Percentiles rank a stretch among this genome's conserved stretches.
These are phyloP conservation scores for Cladosporium phlei DNA, from an alignment of 2,329 filamentous ascomycete species.

Conservation along the genomic window DNA sequence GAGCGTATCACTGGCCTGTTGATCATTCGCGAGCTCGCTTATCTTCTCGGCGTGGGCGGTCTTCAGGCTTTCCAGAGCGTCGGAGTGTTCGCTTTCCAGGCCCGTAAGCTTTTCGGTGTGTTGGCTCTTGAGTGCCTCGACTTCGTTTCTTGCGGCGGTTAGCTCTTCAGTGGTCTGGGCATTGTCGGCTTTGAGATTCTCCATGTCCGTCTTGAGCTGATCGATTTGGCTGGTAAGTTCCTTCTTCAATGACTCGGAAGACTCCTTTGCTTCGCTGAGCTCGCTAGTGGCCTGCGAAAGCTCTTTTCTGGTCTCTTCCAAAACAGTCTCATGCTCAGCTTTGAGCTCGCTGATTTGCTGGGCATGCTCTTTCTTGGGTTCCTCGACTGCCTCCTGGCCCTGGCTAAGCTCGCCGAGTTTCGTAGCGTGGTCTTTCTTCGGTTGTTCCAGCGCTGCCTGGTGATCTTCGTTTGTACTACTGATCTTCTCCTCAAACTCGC, in stretches of 20 bases:
- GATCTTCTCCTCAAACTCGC: constrained; percentile 11
- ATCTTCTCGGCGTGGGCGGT: constrained; percentile 7
- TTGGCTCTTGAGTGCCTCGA: neutral
- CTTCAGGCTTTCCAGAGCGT: constrained; percentile 12
- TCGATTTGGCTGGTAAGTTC: constrained; percentile 9
- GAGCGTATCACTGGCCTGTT: neutral
- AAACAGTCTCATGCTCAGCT: constrained; percentile 1
- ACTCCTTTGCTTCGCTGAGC: constrained; percentile 10
- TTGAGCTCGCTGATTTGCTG: neutral
- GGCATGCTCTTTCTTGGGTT: constrained; percentile 15
- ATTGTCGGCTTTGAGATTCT: constrained; percentile 15
- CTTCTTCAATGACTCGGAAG: constrained; percentile 10
- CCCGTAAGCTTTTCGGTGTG: neutral
- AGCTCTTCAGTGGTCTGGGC: neutral
- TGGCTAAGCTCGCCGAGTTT: constrained; percentile 16
- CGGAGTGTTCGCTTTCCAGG: constrained; percentile 16
- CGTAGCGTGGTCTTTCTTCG: constrained; percentile 14
- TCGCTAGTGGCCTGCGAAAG: neutral
- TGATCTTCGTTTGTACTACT: constrained; percentile 9
- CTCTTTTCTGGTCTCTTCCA: constrained; percentile 13
- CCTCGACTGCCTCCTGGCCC: constrained; percentile 11
- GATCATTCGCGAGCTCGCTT: constrained; percentile 4
- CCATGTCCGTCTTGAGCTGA: constrained; percentile 12
- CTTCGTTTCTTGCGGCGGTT: neutral
- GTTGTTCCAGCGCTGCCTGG: constrained; percentile 3